Base-by-base conservation (phyloP, 345 rosid genomes). In the Orychophragmus violaceus region DNA sequence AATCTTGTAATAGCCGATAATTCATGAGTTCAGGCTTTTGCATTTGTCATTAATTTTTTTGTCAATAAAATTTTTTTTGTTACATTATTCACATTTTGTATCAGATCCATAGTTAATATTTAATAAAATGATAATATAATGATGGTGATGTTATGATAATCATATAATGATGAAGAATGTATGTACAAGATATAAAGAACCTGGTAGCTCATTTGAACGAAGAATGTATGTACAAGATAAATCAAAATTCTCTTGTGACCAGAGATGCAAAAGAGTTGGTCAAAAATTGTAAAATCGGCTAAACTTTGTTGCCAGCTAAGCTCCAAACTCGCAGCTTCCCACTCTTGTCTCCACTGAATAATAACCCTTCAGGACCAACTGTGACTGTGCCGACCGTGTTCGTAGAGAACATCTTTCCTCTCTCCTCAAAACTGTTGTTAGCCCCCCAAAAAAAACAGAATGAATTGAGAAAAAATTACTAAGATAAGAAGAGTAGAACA, bases 331-430 rank as follows among this genome's bases (percentile, higher is more conserved):
- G 66, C 46, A 73, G 8, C 27, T 23, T 65, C 11, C 87, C 88
- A 36, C 63, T 70, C 19, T 68, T 80, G 32, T 86, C 91, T 10
- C 91, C 86, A 0, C 79, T 79, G 59, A 83, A 86, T 50, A 83
- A 68, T 1, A 80, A 60, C 18, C 80, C 76, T 8, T 42, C 72
- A 1, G 82, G 78, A 71, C 84, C 85, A 1, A 51, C 28, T 24
- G 74, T 46, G 32, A 85, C 37, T 17, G 68, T 66, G 49, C 78
- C 24, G 2, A 83, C 74, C 59, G 55, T 82, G 13, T 52, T 27
- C 32, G 68, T 64, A 2, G 84, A 70, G 25, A 71, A 81, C 48
- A 83, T 75, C 74, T 66, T 77, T 23, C 84, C 89, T 62, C 90
- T 82, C 44, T 82, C 81, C 0, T 22, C n/a, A 50, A 59, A 69